Percentiles rank a stretch among this genome's conserved stretches.
phyloP scores from a whole-genome alignment of 164 flowering plant genomes.

The Santalum album region DNA sequence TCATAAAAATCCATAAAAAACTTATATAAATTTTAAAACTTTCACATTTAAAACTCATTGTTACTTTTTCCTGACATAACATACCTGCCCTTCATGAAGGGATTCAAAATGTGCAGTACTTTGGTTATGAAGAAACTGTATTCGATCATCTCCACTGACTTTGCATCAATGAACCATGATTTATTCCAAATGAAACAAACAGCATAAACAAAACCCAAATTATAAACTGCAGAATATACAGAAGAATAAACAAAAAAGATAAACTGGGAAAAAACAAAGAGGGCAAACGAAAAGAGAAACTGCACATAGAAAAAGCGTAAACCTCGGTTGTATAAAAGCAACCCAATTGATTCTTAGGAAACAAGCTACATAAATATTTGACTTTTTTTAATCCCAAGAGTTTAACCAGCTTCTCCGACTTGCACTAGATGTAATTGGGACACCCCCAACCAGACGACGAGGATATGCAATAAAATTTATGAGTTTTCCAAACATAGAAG shows the following conservation, averaged over 20 bases:
- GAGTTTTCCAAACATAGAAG: neutral
- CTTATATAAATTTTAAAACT: neutral
- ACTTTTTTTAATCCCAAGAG: too few species aligned
- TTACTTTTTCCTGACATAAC: neutral
- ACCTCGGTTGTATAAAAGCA: too few species aligned
- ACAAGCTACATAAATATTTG: too few species aligned
- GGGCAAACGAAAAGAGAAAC: too few species aligned
- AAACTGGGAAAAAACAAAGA: too few species aligned
- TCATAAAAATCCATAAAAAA: constrained; percentile 5
- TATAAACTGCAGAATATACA: too few species aligned
- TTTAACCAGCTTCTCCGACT: neutral
- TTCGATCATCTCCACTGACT: constrained; percentile 84
- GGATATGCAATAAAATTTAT: neutral
- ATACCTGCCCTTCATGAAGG: constrained; percentile 72
- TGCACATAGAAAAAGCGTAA: too few species aligned
- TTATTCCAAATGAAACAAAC: too few species aligned
- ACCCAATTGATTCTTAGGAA: too few species aligned
- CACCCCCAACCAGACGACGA: neutral
- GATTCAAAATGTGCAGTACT: constrained; percentile 82
- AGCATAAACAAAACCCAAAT: too few species aligned
- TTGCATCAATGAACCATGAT: constrained; percentile 13
- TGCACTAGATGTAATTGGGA: neutral
- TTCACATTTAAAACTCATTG: neutral
- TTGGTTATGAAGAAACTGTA: constrained; percentile 88
- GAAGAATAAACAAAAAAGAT: too few species aligned